Conservation (phyloP, 345 rosid genomes). For the Brassica rapa region DNA sequence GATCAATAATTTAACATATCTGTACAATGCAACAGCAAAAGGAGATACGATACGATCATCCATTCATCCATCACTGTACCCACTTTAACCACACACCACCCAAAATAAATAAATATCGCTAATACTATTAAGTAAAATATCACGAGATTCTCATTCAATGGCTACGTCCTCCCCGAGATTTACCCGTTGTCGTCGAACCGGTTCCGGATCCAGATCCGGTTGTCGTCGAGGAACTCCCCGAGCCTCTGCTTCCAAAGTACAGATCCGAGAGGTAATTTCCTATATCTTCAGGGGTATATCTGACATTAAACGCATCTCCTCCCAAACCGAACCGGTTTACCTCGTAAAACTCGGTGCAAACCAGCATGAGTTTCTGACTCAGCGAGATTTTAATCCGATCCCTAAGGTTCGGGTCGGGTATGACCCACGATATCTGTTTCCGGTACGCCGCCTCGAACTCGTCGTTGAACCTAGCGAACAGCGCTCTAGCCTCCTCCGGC, state of each 20-base stretch:
- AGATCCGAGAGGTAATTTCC: conserved; percentile 62
- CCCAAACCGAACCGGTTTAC: conserved; percentile 42
- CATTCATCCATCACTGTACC: not conserved
- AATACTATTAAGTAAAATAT: not conserved
- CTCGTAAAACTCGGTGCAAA: conserved; percentile 55
- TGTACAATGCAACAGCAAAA: conserved; percentile 1
- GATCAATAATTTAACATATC: conserved; percentile 12
- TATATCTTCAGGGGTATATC: conserved; percentile 74
- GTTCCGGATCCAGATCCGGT: conserved; percentile 33
- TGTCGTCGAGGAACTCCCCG: conserved; percentile 34
- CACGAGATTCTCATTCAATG: conserved; percentile 23
- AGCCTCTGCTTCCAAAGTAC: conserved; percentile 42
- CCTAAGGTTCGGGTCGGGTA: conserved; percentile 63
- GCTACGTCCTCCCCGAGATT: conserved; percentile 29
- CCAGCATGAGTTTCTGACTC: conserved; percentile 49
- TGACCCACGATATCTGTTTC: conserved; percentile 68
- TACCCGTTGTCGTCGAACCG: conserved; percentile 31
- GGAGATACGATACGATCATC: conserved; percentile 15
- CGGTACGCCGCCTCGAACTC: conserved; percentile 64
- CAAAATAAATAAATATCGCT: not conserved
- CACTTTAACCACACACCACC: not conserved
- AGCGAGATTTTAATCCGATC: conserved; percentile 61
- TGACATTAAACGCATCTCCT: conserved; percentile 42
- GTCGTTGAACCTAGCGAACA: conserved; percentile 53
- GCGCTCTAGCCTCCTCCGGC: conserved; percentile 39